These are phyloP conservation scores for Xanthoparmelia taractica DNA, from an alignment of 495 filamentous ascomycete species.

Conservation along the genomic window DNA sequence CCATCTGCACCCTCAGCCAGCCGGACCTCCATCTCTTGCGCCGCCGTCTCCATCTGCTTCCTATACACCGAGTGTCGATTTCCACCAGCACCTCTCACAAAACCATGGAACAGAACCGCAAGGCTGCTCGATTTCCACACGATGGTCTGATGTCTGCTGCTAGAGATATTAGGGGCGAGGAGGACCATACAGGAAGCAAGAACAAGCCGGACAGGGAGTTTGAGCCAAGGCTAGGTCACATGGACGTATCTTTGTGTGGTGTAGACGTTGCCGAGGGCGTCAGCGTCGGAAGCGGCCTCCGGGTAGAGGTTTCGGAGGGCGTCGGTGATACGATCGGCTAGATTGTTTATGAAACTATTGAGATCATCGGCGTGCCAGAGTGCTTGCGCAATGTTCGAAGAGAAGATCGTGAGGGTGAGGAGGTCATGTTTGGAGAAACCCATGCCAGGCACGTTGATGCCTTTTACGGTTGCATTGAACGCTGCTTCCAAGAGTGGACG, in stretches of 20 bases:
- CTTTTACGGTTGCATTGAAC: not conserved
- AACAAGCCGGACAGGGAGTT: not conserved
- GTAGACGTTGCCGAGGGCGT: not conserved
- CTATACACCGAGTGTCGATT: not conserved
- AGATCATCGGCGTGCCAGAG: not conserved
- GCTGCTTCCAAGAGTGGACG: not conserved
- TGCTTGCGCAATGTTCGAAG: not conserved
- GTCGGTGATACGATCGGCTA: slow-evolving; percentile 11
- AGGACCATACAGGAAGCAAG: not conserved
- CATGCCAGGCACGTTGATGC: not conserved
- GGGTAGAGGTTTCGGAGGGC: not conserved
- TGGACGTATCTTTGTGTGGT: slow-evolving; percentile 23
- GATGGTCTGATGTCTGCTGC: not conserved
- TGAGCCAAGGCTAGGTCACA: slow-evolving; percentile 32
- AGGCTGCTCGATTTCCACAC: slow-evolving; percentile 5
- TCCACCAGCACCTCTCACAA: not conserved
- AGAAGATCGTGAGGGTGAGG: not conserved
- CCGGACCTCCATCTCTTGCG: not conserved
- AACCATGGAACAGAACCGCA: slow-evolving; percentile 9
- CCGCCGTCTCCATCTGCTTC: not conserved
- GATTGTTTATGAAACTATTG: not conserved
- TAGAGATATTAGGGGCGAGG: not conserved
- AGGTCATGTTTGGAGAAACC: not conserved
- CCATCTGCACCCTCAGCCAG: not conserved
- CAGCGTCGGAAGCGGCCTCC: not conserved